Evolutionary conservation across 345 rosid genomes (phyloP).

Genomic region (Aurinia saxatilis): DNA sequence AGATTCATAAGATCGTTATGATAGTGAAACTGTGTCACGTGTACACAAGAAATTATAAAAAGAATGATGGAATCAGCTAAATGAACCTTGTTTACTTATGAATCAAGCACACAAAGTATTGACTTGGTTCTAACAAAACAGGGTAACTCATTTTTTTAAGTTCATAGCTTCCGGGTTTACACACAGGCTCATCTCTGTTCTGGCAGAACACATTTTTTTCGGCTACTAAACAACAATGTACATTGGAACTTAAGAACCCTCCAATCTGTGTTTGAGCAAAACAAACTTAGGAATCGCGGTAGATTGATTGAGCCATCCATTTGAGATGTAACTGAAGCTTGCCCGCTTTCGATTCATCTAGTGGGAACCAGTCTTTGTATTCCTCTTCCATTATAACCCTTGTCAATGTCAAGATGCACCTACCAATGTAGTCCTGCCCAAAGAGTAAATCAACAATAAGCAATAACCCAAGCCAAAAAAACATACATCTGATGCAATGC

Average conservation of each 20-base stretch:
- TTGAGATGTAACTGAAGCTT: conserved; percentile 60
- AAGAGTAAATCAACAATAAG: background rate
- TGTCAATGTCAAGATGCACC: conserved; percentile 93
- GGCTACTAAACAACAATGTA: conserved; percentile 27
- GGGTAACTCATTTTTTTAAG: conserved; percentile 7
- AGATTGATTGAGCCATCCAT: conserved; percentile 90
- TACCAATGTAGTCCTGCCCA: conserved; percentile 84
- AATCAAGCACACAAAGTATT: background rate
- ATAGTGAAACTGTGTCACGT: background rate
- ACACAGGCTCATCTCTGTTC: conserved; percentile 1
- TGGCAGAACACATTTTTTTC: conserved; percentile 3
- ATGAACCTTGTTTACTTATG: background rate
- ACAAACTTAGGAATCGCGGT: conserved; percentile 52
- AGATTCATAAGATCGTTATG: background rate
- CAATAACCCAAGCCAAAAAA: background rate
- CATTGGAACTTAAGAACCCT: conserved; percentile 13
- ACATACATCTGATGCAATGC: background rate
- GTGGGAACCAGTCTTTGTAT: conserved; percentile 49
- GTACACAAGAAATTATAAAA: background rate
- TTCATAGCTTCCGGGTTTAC: background rate
- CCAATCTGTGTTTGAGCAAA: background rate
- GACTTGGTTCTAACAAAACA: no score
- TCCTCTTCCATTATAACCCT: conserved; percentile 88
- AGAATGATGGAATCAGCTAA: background rate
- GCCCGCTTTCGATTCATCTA: conserved; percentile 74